Evolutionary conservation across 441 rosid species (phyloP).

Genomic region (Arabidopsis hybrid): DNA sequence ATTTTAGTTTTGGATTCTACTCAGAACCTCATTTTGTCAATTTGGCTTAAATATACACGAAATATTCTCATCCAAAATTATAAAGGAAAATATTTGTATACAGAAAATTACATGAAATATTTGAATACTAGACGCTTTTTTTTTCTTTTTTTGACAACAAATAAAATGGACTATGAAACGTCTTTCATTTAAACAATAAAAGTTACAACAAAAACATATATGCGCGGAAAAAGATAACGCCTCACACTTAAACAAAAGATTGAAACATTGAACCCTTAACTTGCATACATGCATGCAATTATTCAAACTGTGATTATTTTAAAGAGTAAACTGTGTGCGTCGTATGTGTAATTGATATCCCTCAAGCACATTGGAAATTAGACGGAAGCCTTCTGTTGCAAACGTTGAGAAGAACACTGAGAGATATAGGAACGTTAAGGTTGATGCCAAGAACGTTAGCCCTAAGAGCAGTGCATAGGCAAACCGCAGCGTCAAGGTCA

Average conservation of each 20-base stretch:
- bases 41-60: not conserved
- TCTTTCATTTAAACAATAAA: not conserved
- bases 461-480: too few species aligned
- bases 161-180: not conserved
- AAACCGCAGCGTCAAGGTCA: too few species aligned
- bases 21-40: not conserved
- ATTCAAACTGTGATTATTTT: not conserved
- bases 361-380: too few species aligned
- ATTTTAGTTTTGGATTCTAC: too few species aligned
- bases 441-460: too few species aligned
- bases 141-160: too few species aligned
- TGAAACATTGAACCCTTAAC: not conserved
- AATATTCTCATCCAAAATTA: not conserved
- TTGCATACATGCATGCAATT: conserved; percentile 13
- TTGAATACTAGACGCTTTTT: not conserved
- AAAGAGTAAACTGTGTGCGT: not conserved
- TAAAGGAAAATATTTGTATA: not conserved
- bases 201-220: not conserved
- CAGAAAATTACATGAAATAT: not conserved
- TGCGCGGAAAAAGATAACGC: not conserved
- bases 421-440: too few species aligned
- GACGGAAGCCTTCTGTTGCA: too few species aligned
- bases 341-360: too few species aligned
- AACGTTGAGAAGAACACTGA: too few species aligned
- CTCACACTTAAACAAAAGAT: not conserved